Percentiles rank a stretch among this genome's conserved stretches.
These are phyloP conservation scores for Podospora tetraspora DNA, from an alignment of 495 filamentous ascomycete genomes.

Conservation along the genomic window DNA sequence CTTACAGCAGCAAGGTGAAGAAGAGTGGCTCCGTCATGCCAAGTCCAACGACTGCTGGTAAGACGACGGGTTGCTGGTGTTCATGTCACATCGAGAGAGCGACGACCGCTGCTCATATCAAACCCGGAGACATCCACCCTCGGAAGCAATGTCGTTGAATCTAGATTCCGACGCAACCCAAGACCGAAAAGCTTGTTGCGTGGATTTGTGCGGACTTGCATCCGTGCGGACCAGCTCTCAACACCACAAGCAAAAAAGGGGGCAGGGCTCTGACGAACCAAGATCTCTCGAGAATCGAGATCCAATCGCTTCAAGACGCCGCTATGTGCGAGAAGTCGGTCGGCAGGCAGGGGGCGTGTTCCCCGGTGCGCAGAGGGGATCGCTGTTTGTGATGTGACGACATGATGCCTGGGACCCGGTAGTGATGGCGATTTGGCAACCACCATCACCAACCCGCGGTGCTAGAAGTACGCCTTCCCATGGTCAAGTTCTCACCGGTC, in stretches of 20 bases:
- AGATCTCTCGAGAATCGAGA: neutral
- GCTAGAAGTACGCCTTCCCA: too few species aligned
- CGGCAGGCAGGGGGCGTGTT: neutral
- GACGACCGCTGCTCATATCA: neutral
- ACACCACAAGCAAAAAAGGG: neutral
- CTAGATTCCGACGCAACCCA: neutral
- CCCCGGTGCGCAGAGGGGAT: neutral
- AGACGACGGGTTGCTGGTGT: neutral
- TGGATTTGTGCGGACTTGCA: neutral
- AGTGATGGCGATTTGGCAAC: neutral
- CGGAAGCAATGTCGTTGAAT: neutral
- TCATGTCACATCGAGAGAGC: neutral
- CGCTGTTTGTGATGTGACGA: neutral
- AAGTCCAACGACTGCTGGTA: neutral
- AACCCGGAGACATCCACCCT: neutral
- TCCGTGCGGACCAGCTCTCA: neutral
- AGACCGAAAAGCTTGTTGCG: neutral
- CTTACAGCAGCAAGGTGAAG: neutral
- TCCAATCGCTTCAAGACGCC: neutral
- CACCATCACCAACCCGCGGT: neutral
- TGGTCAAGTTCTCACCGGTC: neutral
- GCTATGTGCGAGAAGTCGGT: neutral
- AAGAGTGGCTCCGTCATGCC: neutral
- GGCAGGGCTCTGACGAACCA: neutral
- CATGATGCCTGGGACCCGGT: neutral